Conservation (phyloP, 1,139 yeast genomes). For the Hansenula sp. region DNA sequence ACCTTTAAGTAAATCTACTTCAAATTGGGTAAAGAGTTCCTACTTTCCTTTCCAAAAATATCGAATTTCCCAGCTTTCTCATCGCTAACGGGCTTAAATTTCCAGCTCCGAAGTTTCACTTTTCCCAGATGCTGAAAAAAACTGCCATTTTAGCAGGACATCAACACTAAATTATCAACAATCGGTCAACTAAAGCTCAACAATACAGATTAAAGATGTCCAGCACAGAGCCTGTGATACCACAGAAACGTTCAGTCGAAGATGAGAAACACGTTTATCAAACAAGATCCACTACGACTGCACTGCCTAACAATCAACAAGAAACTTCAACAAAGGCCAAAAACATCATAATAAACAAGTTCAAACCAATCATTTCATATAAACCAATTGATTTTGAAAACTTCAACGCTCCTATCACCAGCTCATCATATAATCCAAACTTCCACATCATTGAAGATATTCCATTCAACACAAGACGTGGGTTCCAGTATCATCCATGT, state of each 20-base stretch:
- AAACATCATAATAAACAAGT: slow-evolving; percentile 38
- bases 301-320: slow-evolving; percentile 7
- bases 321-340: slow-evolving; percentile 19
- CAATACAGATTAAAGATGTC: background rate
- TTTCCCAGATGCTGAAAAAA: too few species aligned
- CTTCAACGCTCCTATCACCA: slow-evolving; percentile 9
- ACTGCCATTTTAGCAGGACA: too few species aligned
- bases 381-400: slow-evolving; percentile 31
- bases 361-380: slow-evolving; percentile 41
- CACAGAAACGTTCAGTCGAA: slow-evolving; percentile 10
- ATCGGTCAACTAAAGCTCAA: background rate
- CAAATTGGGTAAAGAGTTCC: too few species aligned
- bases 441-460: slow-evolving; percentile 64
- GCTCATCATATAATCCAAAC: slow-evolving; percentile 15
- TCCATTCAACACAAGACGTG: slow-evolving; percentile 69
- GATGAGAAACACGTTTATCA: slow-evolving; percentile 22
- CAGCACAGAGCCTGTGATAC: slow-evolving; percentile 7
- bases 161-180: too few species aligned
- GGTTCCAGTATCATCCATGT: slow-evolving; percentile 80
- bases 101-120: too few species aligned
- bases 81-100: too few species aligned
- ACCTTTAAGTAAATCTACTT: too few species aligned
- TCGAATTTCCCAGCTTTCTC: too few species aligned
- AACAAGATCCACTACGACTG: slow-evolving; percentile 24
- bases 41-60: too few species aligned